phyloP scores from a whole-genome alignment of 345 rosid species.

The Populus nigra region DNA sequence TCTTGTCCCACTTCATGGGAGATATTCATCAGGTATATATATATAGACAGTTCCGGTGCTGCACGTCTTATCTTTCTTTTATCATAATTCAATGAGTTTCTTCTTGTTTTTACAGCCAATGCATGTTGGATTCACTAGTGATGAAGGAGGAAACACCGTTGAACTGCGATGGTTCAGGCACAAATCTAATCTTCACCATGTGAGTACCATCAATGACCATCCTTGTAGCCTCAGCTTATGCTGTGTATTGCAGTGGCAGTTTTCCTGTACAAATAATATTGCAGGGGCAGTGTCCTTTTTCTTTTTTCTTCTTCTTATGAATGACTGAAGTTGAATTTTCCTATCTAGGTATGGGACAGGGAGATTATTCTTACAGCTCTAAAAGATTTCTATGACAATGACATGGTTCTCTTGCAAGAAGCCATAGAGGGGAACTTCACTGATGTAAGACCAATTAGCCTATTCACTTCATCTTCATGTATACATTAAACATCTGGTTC shows the following conservation, averaged over 20 bases:
- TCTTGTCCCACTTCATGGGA: constrained; percentile 93
- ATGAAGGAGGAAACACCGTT: constrained; percentile 86
- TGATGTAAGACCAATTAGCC: constrained; percentile 41
- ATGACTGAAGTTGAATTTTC: neutral
- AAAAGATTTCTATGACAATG: constrained; percentile 62
- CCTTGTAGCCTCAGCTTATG: no score
- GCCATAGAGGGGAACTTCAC: constrained; percentile 69
- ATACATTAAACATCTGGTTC: neutral
- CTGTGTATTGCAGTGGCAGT: no score
- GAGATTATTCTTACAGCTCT: constrained; percentile 79
- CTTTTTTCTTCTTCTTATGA: neutral
- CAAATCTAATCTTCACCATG: constrained; percentile 92
- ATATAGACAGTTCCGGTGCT: neutral
- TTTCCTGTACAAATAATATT: no score
- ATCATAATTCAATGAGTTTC: no score
- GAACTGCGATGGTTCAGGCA: constrained; percentile 80
- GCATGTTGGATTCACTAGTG: constrained; percentile 84
- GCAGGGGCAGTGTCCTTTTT: neutral
- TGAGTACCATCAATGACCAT: constrained; percentile 25
- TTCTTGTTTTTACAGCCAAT: constrained; percentile 52
- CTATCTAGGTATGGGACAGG: constrained; percentile 80
- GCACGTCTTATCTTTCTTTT: neutral
- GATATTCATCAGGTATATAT: constrained; percentile 76
- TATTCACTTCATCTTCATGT: neutral
- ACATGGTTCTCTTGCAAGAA: constrained; percentile 67